These are phyloP conservation scores for Lachnellula occidentalis DNA, from an alignment of 2,329 filamentous ascomycete genomes.

Conservation along the genomic window DNA sequence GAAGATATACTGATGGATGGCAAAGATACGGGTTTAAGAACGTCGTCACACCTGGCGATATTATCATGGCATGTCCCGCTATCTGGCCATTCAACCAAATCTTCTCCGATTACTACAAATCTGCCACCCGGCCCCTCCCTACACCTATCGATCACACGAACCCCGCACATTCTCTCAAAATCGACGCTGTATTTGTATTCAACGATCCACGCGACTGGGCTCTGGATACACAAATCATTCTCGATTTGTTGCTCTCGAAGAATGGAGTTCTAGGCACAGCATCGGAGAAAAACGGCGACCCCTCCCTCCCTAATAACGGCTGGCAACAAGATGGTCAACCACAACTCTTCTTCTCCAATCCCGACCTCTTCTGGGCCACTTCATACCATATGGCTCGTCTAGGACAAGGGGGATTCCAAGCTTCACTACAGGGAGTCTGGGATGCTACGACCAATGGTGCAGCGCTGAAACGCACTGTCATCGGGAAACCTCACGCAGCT, in stretches of 20 bases:
- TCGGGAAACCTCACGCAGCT: slow-evolving; percentile 73
- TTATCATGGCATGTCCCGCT: slow-evolving; percentile 64
- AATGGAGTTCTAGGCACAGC: slow-evolving; percentile 77
- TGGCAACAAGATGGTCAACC: slow-evolving; percentile 79
- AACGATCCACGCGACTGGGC: slow-evolving; percentile 96
- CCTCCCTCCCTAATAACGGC: slow-evolving; percentile 60
- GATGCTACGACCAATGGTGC: slow-evolving; percentile 57
- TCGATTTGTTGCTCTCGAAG: slow-evolving; percentile 73
- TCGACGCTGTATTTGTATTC: slow-evolving; percentile 89
- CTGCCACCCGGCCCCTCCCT: slow-evolving; percentile 53
- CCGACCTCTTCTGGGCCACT: slow-evolving; percentile 83
- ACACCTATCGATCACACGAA: slow-evolving; percentile 38
- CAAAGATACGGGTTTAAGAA: slow-evolving; percentile 66
- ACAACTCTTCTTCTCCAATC: slow-evolving; percentile 77
- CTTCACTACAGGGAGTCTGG: slow-evolving; percentile 77
- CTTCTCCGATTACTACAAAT: slow-evolving; percentile 55
- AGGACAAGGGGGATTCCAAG: slow-evolving; percentile 84
- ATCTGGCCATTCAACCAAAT: slow-evolving; percentile 80
- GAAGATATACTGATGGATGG: slow-evolving; percentile 3
- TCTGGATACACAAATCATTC: slow-evolving; percentile 75
- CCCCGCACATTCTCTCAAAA: slow-evolving; percentile 53
- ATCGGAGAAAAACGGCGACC: slow-evolving; percentile 62
- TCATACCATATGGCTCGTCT: slow-evolving; percentile 77
- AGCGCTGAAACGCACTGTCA: slow-evolving; percentile 55
- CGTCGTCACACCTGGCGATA: slow-evolving; percentile 81